phyloP scores from a whole-genome alignment of 805 yeast genomes.

The Candida koratica region DNA sequence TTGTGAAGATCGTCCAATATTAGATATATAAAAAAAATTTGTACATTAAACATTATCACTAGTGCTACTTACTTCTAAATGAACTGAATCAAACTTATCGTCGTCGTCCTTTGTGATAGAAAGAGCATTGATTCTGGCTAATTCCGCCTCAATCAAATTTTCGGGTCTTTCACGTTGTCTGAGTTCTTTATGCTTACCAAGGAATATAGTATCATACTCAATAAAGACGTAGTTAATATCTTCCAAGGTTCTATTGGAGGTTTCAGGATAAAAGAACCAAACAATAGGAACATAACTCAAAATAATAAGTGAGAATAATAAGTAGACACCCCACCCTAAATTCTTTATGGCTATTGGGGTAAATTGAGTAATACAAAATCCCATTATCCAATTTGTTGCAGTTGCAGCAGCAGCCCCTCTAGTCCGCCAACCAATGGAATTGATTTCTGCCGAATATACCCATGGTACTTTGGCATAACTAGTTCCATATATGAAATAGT shows the following conservation, averaged over 20 bases:
- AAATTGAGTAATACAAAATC: conserved; percentile 16
- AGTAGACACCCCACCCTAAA: conserved; percentile 15
- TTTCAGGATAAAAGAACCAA: conserved; percentile 68
- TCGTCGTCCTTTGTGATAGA: conserved; percentile 3
- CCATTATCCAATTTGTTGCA: conserved; percentile 36
- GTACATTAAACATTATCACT: conserved; percentile 4
- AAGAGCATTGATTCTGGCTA: conserved; percentile 14
- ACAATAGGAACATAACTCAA: conserved; percentile 19
- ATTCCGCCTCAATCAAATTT: conserved; percentile 15
- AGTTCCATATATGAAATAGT: conserved; percentile 38
- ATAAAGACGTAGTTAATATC: conserved; percentile 17
- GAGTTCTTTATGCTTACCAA: conserved; percentile 15
- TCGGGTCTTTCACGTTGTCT: conserved; percentile 16
- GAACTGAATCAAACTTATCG: conserved; percentile 8
- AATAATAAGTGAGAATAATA: conserved; percentile 14
- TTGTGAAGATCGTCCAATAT: too few relatives aligned
- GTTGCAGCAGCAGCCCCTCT: conserved; percentile 39
- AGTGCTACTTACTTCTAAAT: conserved; percentile 5
- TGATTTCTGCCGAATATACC: conserved; percentile 37
- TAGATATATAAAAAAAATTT: too few relatives aligned
- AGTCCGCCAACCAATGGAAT: conserved; percentile 36
- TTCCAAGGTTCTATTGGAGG: conserved; percentile 67
- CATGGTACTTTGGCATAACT: conserved; percentile 42
- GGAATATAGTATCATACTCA: conserved; percentile 15
- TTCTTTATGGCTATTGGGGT: conserved; percentile 15